phyloP scores from a whole-genome alignment of 2,329 filamentous ascomycete species.

The Curvularia spicifera region DNA sequence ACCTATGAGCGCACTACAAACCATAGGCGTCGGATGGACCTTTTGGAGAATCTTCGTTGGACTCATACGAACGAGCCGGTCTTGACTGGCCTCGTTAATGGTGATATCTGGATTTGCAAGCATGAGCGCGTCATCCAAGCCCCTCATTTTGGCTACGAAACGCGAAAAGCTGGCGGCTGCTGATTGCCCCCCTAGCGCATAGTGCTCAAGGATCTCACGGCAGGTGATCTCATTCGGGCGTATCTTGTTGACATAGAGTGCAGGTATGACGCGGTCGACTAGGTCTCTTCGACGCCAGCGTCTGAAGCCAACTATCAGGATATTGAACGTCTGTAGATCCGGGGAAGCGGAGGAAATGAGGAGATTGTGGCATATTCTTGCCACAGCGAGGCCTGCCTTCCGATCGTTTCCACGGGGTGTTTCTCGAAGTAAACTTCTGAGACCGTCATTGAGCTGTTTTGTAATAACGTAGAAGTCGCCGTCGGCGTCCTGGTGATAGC shows the following conservation, averaged over 20 bases:
- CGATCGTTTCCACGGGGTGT: constrained; percentile 19
- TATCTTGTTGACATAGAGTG: constrained; percentile 48
- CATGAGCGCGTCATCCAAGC: constrained; percentile 48
- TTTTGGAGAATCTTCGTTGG: constrained; percentile 51
- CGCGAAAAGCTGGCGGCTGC: constrained; percentile 41
- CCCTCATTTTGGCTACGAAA: constrained; percentile 54
- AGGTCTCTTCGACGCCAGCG: constrained; percentile 35
- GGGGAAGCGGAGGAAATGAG: constrained; percentile 67
- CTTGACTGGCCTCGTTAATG: constrained; percentile 42
- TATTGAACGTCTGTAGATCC: constrained; percentile 73
- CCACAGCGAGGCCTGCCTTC: constrained; percentile 26
- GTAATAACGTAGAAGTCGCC: constrained; percentile 44
- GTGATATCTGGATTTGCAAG: constrained; percentile 49
- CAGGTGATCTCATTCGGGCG: constrained; percentile 56
- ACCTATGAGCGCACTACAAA: constrained; percentile 51
- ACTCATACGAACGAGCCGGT: constrained; percentile 34
- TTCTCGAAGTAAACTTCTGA: constrained; percentile 32
- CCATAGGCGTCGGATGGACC: constrained; percentile 53
- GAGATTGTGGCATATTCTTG: constrained; percentile 66
- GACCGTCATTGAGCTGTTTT: constrained; percentile 40
- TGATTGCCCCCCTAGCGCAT: constrained; percentile 39
- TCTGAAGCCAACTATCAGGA: constrained; percentile 69
- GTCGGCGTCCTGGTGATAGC: constrained; percentile 49
- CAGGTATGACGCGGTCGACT: constrained; percentile 39
- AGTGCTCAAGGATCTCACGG: constrained; percentile 51